Evolutionary conservation across 1,284 basidiomycete species (phyloP).

Genomic region (Ustilago xerochloae): DNA sequence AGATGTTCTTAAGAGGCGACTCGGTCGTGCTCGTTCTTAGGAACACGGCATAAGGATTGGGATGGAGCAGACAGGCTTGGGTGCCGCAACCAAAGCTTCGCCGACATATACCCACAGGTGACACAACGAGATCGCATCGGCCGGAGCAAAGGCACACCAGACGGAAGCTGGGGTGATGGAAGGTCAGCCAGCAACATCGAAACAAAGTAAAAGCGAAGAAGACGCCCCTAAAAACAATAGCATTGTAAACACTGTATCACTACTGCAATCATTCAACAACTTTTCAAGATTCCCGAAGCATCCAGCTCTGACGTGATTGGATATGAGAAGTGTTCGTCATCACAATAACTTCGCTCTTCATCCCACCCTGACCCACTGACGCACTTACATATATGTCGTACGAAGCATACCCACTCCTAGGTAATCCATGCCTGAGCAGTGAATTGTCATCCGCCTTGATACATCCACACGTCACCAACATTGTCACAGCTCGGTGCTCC

Average conservation of each 20-base stretch:
- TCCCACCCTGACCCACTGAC: too few relatives aligned
- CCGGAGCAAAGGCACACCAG: not conserved
- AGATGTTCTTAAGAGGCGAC: constrained; percentile 78
- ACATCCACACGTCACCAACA: too few relatives aligned
- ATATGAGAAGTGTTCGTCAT: too few relatives aligned
- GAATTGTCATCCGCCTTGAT: too few relatives aligned
- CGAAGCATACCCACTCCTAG: too few relatives aligned
- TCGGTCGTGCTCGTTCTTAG: constrained; percentile 64
- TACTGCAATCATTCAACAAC: constrained; percentile 1
- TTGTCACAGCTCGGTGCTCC: too few relatives aligned
- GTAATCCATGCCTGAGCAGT: too few relatives aligned
- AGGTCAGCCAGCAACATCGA: not conserved
- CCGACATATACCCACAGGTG: constrained; percentile 2
- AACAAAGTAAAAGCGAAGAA: not conserved
- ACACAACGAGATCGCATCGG: not conserved
- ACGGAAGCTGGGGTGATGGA: too few relatives aligned
- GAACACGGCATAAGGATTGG: constrained; percentile 34
- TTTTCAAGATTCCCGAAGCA: not conserved
- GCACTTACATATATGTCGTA: too few relatives aligned
- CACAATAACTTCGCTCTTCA: too few relatives aligned
- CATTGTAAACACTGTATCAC: constrained; percentile 8
- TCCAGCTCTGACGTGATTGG: not conserved
- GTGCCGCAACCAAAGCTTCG: too few relatives aligned
- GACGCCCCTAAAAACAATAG: not conserved
- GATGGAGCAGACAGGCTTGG: not conserved